A percentile compares a stretch with the other conserved stretches of the same genome.
Conservation (phyloP, 164 flowering plant species). For the Stephania yunnanensis region DNA sequence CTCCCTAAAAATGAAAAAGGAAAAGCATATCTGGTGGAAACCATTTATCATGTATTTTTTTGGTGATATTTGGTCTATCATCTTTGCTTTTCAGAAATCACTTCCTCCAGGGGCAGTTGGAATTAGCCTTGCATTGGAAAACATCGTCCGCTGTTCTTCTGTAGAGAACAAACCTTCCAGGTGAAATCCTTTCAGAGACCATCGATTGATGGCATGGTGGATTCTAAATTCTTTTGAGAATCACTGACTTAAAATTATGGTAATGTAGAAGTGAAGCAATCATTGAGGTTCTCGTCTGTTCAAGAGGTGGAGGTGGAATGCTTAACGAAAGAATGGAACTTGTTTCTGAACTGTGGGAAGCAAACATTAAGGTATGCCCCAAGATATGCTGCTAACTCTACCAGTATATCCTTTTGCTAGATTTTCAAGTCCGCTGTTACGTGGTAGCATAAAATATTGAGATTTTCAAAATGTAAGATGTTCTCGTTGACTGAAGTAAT, state of each 20-base stretch:
- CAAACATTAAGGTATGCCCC: constrained; percentile 59
- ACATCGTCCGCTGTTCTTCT: constrained; percentile 53
- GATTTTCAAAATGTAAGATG: neutral
- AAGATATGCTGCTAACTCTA: neutral
- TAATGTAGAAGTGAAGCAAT: constrained; percentile 55
- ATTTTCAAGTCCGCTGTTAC: neutral
- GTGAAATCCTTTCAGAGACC: constrained; percentile 24
- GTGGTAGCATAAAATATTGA: neutral
- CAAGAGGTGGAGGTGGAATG: constrained; percentile 95
- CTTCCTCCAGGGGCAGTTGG: constrained; percentile 87
- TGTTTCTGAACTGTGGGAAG: constrained; percentile 76
- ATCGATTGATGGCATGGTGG: neutral
- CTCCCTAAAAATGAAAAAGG: neutral
- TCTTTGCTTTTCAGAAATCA: constrained; percentile 45
- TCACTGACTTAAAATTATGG: neutral
- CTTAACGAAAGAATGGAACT: constrained; percentile 89
- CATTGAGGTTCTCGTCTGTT: constrained; percentile 65
- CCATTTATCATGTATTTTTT: neutral
- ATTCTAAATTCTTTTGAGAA: neutral
- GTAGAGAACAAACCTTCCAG: constrained; percentile 48
- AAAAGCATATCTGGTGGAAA: neutral
- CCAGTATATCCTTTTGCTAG: neutral
- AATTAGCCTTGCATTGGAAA: constrained; percentile 81
- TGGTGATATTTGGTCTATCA: neutral
- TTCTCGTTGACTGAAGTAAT: no score